Evolutionary conservation across 2,329 filamentous ascomycete genomes (phyloP), one percentile per base, ranked within the genome.

Genomic region (Botrytis elliptica): DNA sequence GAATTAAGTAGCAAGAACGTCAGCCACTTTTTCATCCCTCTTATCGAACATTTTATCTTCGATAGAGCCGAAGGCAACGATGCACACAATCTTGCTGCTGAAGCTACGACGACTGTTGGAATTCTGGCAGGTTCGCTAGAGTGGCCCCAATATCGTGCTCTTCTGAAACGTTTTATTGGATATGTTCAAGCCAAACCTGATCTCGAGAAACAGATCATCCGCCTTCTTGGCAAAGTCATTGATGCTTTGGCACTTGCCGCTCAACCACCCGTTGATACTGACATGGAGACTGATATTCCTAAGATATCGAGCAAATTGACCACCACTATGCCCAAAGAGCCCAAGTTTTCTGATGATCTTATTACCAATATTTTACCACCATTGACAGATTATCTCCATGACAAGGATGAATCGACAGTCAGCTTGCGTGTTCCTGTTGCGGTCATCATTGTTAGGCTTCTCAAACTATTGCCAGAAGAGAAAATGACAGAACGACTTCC

Each of bases 1-100:
- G 86, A 89, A 67, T 85, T 99, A 74, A 88, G 88, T 75, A 92
- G 93, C 79, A 89, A 90, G 70, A 97, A 97, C 79, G 87, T 97
- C 76, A 91, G 91, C 74, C 91, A 95, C 29, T 92, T 98, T 79
- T 93, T 98, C 80, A 89, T 99, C 59, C 97, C 96, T 0, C 86
- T 99, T 33, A 86, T 98, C 16, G 96, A 99, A 80, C 95, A 98
- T 81, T 98, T 98, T 80, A 91, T 98, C 38, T 95, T 97, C 80
- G 92, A 94, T 74, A 90, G 92, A 74, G 89, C 88, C 7, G 92
- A 94, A 66, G 86, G 87, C 14, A 85, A 82, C 36, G 94, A 97
- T 81, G 94, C 94, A 52, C 92, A 97, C 77, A 95, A 94, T 68
- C 86, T 98, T 71, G 91, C 94, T 68, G 94, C 94, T 25, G 94